These are phyloP conservation scores for Sicyos edulis DNA, from an alignment of 306 rosid species.

Conservation along the genomic window DNA sequence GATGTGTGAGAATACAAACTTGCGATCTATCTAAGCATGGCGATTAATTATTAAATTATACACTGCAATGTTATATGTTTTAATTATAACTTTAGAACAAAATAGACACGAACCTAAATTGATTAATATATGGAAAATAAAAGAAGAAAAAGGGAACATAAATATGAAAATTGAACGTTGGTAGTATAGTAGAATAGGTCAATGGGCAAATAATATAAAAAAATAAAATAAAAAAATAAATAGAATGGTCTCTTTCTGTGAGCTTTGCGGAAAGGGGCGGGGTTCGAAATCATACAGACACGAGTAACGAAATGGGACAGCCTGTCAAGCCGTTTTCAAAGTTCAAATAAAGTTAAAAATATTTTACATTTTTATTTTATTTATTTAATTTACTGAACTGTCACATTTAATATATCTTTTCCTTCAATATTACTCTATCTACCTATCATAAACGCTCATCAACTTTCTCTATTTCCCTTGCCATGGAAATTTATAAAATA, in stretches of 20 bases:
- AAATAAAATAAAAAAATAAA: constrained; percentile 3
- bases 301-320: constrained; percentile 50
- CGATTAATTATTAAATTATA: no score
- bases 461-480: neutral
- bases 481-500: no score
- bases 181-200: constrained; percentile 20
- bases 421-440: constrained; percentile 16
- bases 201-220: constrained; percentile 21
- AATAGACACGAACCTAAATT: neutral
- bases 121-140: neutral
- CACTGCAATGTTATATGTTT: no score
- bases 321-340: constrained; percentile 37
- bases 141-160: neutral
- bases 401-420: constrained; percentile 23
- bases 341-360: neutral
- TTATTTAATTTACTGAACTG: neutral
- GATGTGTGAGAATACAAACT: no score
- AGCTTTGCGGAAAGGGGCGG: constrained; percentile 19
- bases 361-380: neutral
- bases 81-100: neutral
- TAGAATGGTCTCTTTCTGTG: constrained; percentile 27
- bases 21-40: no score
- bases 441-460: neutral
- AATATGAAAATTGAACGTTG: neutral
- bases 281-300: constrained; percentile 25